phyloP scores from a whole-genome alignment of 139 green algal species.

The Tetraselmis striata region DNA sequence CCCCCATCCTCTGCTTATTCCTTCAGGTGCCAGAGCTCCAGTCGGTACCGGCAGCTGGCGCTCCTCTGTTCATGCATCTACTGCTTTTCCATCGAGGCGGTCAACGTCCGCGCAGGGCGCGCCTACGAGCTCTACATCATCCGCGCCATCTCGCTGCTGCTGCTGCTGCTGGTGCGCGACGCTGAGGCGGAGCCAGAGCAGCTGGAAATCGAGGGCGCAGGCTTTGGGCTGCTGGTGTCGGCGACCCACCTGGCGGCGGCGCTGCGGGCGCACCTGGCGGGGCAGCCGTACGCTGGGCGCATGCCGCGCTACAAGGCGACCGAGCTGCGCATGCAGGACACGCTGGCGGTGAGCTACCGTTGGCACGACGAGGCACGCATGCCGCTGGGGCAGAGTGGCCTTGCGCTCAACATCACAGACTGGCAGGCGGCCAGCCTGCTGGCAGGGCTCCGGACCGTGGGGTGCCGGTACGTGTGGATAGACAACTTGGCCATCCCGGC shows the following conservation, averaged over 20 bases:
- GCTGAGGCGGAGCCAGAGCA: background rate
- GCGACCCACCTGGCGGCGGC: background rate
- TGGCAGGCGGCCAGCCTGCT: background rate
- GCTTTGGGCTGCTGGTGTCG: background rate
- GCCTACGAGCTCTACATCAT: background rate
- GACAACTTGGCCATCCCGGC: background rate
- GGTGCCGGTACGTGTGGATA: background rate
- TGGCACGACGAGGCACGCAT: background rate
- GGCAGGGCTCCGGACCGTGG: background rate
- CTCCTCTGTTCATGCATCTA: background rate
- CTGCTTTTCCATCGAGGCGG: background rate
- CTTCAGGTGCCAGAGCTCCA: background rate
- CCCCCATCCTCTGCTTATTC: too few relatives aligned
- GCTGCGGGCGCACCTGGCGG: background rate
- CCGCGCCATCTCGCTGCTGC: background rate
- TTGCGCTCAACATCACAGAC: background rate
- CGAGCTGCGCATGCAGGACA: background rate
- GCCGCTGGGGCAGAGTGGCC: background rate
- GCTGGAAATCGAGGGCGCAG: background rate
- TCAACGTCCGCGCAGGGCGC: background rate
- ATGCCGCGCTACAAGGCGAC: background rate
- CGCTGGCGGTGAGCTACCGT: background rate
- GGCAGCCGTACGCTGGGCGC: background rate
- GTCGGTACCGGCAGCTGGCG: background rate
- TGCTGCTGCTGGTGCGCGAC: background rate